Evolutionary conservation across 345 rosid genomes (phyloP).

Genomic region (Citrus inodora): DNA sequence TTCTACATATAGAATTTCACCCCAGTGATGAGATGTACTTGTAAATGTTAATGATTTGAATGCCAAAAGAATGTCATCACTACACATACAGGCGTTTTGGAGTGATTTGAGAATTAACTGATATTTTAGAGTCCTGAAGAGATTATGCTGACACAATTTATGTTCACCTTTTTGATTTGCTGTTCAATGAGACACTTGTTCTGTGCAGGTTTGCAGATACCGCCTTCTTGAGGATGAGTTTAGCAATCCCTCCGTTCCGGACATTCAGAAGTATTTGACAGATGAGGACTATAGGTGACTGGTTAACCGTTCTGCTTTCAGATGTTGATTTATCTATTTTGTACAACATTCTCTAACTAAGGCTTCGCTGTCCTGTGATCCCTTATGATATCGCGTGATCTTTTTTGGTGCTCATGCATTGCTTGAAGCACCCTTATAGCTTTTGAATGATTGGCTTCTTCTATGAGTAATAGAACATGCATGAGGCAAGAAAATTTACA

Average conservation of each 20-base stretch:
- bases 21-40: not conserved
- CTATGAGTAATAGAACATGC: not conserved
- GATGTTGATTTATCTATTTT: not conserved
- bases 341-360: not conserved
- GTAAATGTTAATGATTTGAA: not conserved
- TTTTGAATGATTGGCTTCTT: not conserved
- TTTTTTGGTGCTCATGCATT: not conserved
- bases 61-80: not conserved
- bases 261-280: conserved; percentile 70
- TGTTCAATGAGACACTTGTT: conserved; percentile 5
- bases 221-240: conserved; percentile 79
- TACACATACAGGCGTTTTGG: not conserved
- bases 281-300: conserved; percentile 84
- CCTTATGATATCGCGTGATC: not conserved
- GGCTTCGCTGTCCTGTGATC: not conserved
- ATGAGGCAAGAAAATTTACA: not conserved
- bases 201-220: conserved; percentile 73
- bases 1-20: not conserved
- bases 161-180: not conserved
- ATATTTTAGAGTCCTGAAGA: not conserved
- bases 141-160: not conserved
- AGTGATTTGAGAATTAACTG: not conserved
- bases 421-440: not conserved
- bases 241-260: conserved; percentile 57
- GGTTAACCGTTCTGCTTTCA: not conserved